Evolutionary conservation across 331 rosid genomes (phyloP).

Genomic region (Quercus lobata): DNA sequence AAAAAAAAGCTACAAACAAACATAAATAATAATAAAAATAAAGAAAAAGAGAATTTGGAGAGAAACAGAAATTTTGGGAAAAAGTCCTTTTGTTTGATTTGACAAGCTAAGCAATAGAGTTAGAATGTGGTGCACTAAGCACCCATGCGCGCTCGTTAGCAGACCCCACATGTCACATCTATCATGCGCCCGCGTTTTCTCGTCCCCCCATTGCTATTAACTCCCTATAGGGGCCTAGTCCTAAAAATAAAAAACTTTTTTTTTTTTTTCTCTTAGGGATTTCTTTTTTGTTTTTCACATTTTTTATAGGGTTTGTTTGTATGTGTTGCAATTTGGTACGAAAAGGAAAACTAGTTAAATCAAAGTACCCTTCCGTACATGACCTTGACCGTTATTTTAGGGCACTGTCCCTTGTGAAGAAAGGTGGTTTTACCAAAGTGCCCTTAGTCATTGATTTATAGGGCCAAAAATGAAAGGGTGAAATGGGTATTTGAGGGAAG

Average conservation of each 20-base stretch:
- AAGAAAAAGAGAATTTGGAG: not conserved
- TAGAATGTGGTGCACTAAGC: constrained; percentile 43
- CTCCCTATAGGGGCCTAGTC: too few species aligned
- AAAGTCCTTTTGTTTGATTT: constrained; percentile 11
- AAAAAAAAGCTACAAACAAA: not conserved
- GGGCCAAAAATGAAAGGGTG: not conserved
- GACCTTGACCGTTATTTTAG: constrained; percentile 25
- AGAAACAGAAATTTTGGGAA: not conserved
- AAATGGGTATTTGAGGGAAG: not conserved
- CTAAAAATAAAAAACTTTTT: not conserved
- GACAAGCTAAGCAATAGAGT: constrained; percentile 36
- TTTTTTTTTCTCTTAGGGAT: too few species aligned
- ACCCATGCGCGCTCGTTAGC: constrained; percentile 53
- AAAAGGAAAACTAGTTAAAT: constrained; percentile 25
- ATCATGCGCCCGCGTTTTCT: constrained; percentile 47
- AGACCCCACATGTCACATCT: constrained; percentile 47
- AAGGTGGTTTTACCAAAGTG: not conserved
- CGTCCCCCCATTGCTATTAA: constrained; percentile 5
- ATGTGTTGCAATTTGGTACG: not conserved
- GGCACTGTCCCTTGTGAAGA: constrained; percentile 15
- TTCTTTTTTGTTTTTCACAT: not conserved
- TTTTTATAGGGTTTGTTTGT: not conserved
- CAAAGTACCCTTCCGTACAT: constrained; percentile 28
- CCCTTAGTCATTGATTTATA: not conserved
- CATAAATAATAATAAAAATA: not conserved